A percentile compares a stretch with the other conserved stretches of the same genome.
Evolutionary conservation across 495 filamentous ascomycete species (phyloP).

Genomic region (Aspergillus saccharolyticus): DNA sequence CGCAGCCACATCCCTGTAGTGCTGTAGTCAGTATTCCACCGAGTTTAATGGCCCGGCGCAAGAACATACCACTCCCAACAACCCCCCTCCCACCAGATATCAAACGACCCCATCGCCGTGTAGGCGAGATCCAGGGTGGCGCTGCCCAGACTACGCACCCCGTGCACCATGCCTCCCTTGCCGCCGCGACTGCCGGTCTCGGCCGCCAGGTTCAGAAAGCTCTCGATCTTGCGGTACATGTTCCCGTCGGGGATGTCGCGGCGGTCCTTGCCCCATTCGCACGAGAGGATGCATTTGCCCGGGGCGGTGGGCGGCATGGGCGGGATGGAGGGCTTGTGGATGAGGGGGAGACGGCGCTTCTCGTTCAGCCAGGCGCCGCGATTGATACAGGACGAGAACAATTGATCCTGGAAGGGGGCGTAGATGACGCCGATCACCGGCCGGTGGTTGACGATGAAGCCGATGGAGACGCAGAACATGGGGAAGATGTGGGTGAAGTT

Average conservation of each 20-base stretch:
- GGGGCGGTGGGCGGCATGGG: conserved; percentile 59
- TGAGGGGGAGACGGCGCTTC: conserved; percentile 51
- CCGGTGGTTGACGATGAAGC: conserved; percentile 48
- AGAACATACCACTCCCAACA: conserved; percentile 52
- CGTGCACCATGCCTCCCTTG: conserved; percentile 61
- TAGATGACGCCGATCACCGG: conserved; percentile 63
- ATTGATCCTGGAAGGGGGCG: conserved; percentile 58
- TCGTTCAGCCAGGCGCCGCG: conserved; percentile 64
- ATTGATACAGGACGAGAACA: conserved; percentile 57
- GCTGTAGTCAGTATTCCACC: conserved; percentile 5
- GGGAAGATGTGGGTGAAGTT: conserved; percentile 70
- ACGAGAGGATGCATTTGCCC: conserved; percentile 60
- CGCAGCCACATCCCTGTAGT: conserved; percentile 47
- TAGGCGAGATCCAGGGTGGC: conserved; percentile 54
- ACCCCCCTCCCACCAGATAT: conserved; percentile 57
- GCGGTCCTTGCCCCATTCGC: conserved; percentile 70
- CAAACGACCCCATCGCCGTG: conserved; percentile 52
- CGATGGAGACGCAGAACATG: conserved; percentile 69
- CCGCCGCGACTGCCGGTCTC: conserved; percentile 54
- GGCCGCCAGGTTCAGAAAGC: conserved; percentile 65
- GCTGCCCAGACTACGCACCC: conserved; percentile 55
- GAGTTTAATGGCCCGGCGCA: not conserved
- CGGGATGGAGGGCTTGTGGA: conserved; percentile 50
- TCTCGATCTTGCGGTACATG: conserved; percentile 61
- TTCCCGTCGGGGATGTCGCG: conserved; percentile 57